phyloP scores from a whole-genome alignment of 768 basidiomycete species.

The Termitomyces sp. region DNA sequence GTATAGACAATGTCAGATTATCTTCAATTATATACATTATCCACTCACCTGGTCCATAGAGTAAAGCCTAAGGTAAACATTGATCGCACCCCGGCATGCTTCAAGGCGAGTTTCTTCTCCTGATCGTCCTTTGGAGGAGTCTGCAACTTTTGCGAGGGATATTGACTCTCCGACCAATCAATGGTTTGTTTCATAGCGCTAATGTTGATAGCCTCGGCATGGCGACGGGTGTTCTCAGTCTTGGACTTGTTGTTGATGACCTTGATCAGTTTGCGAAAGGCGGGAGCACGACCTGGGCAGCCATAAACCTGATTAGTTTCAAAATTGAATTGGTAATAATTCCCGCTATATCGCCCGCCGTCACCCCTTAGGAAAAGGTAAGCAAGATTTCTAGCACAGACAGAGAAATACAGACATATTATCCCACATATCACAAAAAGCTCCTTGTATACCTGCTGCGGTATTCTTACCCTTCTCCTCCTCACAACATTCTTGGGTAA shows the following conservation, averaged over 20 bases:
- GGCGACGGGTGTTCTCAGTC: constrained; percentile 17
- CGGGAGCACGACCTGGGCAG: constrained; percentile 18
- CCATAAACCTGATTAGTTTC: constrained; percentile 10
- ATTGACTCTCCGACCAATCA: constrained; percentile 1
- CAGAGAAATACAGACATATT: constrained; percentile 18
- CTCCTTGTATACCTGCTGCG: constrained; percentile 21
- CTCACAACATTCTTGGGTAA: constrained; percentile 25
- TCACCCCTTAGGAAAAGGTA: constrained; percentile 10
- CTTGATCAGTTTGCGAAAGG: constrained; percentile 8
- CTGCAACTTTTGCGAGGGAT: constrained; percentile 1
- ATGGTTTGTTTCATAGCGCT: constrained; percentile 16
- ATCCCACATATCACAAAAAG: constrained; percentile 25
- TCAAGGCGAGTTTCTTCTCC: constrained; percentile 3
- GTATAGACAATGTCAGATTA: no score
- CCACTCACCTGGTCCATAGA: constrained; percentile 13
- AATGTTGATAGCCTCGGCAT: constrained; percentile 19
- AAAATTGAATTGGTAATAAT: constrained; percentile 16
- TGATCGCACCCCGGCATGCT: constrained; percentile 14
- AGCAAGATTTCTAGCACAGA: neutral
- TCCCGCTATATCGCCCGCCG: constrained; percentile 17
- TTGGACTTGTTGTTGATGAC: constrained; percentile 17
- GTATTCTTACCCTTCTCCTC: constrained; percentile 17
- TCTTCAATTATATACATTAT: neutral
- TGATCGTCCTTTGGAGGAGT: neutral
- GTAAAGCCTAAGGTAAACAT: no score